phyloP scores from a whole-genome alignment of 169 alveolate genomes.

The Eimeria brunetti region DNA sequence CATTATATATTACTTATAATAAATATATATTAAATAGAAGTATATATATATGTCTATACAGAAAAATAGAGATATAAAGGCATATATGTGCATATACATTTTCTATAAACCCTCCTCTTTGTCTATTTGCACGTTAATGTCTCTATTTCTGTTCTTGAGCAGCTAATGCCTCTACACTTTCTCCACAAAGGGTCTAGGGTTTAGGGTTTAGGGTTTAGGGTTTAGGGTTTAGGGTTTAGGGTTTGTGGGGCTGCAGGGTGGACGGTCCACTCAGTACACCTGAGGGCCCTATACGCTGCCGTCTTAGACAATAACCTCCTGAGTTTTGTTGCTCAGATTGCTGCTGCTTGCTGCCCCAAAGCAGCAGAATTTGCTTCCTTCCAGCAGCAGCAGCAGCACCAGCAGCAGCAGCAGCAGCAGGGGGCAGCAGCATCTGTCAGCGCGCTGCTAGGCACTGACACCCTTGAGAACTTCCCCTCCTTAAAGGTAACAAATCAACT shows the following conservation, averaged over 20 bases:
- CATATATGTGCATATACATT: no score
- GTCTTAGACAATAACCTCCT: conserved; percentile 59
- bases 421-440: conserved; percentile 7
- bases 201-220: not conserved
- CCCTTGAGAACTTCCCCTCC: conserved; percentile 21
- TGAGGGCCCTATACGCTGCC: conserved; percentile 69
- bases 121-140: no score
- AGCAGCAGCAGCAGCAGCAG: not conserved
- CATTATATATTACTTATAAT: no score
- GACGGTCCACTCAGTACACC: conserved; percentile 81
- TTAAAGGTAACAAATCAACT: conserved; percentile 5
- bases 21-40: no score
- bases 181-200: not conserved
- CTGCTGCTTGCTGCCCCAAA: conserved; percentile 59
- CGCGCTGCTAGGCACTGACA: not conserved
- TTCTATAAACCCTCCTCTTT: no score
- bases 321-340: conserved; percentile 63
- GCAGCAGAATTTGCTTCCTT: conserved; percentile 56
- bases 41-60: no score
- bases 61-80: no score
- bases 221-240: not conserved
- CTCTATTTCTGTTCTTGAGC: no score
- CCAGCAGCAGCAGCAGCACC: conserved; percentile 21
- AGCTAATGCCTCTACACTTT: no score
- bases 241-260: conserved; percentile 55